Base-by-base conservation (phyloP, 345 rosid genomes). In the Linum trigynum region DNA sequence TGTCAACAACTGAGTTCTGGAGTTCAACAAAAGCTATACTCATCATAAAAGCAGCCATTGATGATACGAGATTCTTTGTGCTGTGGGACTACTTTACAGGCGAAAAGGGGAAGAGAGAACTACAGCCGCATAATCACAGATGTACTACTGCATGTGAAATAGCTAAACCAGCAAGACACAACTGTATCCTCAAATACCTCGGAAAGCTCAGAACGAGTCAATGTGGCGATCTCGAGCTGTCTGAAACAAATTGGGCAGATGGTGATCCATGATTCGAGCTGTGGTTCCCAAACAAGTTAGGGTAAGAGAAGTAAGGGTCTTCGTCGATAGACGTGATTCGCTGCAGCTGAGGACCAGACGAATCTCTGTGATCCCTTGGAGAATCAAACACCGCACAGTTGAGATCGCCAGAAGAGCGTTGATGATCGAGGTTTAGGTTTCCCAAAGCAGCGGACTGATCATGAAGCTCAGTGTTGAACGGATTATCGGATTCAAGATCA, bases 231-330 rank as follows among this genome's bases (percentile, higher is more conserved):
- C 57, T 75, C 1, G 81, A 72, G 67, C 68, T 64, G 55, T 75
- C 80, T 3, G 72, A 61, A 45, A 48, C 65, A 39, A 76, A 75
- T 53, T 71, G 80, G 10, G 73, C 66, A 55, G 66, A 65, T 23
- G 32, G 32, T 7, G 73, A 64, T 61, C 87, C 81, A 10, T 66
- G 68, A 67, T 51, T 55, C 11, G 81, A 57, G 68, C 70, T 74
- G 66, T 80, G 81, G 3, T 78, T 61, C 1, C 76, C 67, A 63
- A 92, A 92, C 70, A 92, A 80, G 76, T 88, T 90, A 1, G 96
- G 97, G 73, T 86, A 88, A 14, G 92, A 78, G 77, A 83, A 87
- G 77, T 84, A 86, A 3, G 86, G 63, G 39, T 90, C 96, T n/a
- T 90, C 97, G 39, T 89, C 96, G 84, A 80, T 78, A 41, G 91